These are phyloP conservation scores for Chaetomidium leptoderma DNA, from an alignment of 495 filamentous ascomycete genomes.

Conservation along the genomic window DNA sequence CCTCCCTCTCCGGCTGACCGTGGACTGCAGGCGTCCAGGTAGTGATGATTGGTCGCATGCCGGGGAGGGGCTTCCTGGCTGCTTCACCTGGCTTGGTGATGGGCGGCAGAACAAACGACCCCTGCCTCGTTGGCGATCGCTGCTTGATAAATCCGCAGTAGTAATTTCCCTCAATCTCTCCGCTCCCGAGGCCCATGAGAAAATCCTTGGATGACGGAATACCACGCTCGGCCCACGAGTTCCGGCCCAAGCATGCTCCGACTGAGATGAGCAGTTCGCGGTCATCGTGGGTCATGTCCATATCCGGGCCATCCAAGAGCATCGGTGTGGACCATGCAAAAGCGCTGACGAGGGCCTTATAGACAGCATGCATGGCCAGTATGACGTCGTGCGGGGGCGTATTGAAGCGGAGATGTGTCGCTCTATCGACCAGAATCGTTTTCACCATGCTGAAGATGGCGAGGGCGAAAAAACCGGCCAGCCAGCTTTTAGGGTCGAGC, in stretches of 20 bases:
- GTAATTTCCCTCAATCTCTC: slow-evolving; percentile 37
- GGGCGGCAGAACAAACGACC: slow-evolving; percentile 31
- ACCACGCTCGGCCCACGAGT: slow-evolving; percentile 41
- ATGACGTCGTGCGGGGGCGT: slow-evolving; percentile 34
- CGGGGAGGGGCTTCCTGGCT: slow-evolving; percentile 39
- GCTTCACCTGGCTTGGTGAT: slow-evolving; percentile 33
- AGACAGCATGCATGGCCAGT: slow-evolving; percentile 44
- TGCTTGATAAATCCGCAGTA: slow-evolving; percentile 46
- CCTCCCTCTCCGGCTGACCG: slow-evolving; percentile 25
- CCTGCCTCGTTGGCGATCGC: slow-evolving; percentile 33
- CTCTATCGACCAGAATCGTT: slow-evolving; percentile 44
- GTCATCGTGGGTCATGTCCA: slow-evolving; percentile 35
- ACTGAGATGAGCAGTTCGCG: slow-evolving; percentile 35
- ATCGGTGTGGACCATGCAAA: slow-evolving; percentile 42
- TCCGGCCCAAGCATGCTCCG: slow-evolving; percentile 34
- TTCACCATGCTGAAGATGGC: slow-evolving; percentile 50
- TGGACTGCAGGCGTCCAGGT: slow-evolving; percentile 30
- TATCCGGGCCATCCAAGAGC: slow-evolving; percentile 37
- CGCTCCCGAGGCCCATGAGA: slow-evolving; percentile 42
- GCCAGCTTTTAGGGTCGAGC: slow-evolving; percentile 41
- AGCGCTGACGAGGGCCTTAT: slow-evolving; percentile 43
- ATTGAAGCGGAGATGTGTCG: slow-evolving; percentile 31
- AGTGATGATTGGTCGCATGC: slow-evolving; percentile 39
- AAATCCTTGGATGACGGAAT: slow-evolving; percentile 44
- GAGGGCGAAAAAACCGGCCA: slow-evolving; percentile 45